phyloP scores from a whole-genome alignment of 495 filamentous ascomycete species.

The Pyrenula massariospora region DNA sequence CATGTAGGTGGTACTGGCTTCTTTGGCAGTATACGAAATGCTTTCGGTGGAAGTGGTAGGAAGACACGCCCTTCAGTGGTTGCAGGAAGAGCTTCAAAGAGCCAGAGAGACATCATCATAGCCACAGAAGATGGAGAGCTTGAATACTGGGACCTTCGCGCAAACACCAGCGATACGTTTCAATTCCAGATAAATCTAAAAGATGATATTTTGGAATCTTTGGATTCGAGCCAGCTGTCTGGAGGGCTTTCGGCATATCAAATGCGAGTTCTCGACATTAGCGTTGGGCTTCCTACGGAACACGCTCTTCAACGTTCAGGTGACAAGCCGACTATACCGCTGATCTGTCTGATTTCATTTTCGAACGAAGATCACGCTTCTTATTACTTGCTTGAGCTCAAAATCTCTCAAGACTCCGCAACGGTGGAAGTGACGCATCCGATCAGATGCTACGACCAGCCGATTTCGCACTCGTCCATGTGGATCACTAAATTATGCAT shows the following conservation, averaged over 20 bases:
- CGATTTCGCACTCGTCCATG: constrained; percentile 20
- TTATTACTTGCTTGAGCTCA: constrained; percentile 30
- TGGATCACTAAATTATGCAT: constrained; percentile 61
- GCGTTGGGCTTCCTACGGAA: neutral
- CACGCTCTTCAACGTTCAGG: neutral
- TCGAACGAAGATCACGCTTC: neutral
- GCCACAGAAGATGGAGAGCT: constrained; percentile 62
- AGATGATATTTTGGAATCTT: constrained; percentile 18
- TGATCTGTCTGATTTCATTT: neutral
- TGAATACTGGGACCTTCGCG: constrained; percentile 77
- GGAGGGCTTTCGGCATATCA: neutral
- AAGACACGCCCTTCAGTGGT: constrained; percentile 70
- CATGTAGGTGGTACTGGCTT: constrained; percentile 41
- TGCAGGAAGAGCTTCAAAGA: constrained; percentile 52
- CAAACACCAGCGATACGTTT: constrained; percentile 56
- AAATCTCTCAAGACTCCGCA: constrained; percentile 9
- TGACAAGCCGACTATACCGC: neutral
- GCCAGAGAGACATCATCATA: constrained; percentile 74
- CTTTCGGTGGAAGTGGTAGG: constrained; percentile 49
- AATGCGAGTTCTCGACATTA: neutral
- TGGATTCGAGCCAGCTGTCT: constrained; percentile 3
- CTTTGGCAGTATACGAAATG: constrained; percentile 65
- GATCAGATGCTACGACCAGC: constrained; percentile 48
- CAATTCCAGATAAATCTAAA: constrained; percentile 39
- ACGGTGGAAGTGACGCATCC: constrained; percentile 44